Evolutionary conservation across 108 stramenopile genomes (phyloP).

Genomic region (Cylindrotheca closterium): DNA sequence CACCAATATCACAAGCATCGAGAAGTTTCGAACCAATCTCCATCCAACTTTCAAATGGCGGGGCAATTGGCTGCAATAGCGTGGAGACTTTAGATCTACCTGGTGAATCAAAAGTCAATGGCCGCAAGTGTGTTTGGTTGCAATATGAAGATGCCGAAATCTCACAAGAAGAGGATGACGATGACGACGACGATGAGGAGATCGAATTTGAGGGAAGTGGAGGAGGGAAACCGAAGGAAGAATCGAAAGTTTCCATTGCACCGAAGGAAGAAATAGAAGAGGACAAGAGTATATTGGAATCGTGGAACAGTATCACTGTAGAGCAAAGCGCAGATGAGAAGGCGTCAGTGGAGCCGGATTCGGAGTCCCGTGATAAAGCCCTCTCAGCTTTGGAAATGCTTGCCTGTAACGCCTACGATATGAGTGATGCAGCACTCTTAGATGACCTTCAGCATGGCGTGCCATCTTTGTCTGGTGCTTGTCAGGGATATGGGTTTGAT

Average conservation of each 20-base stretch:
- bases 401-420: conserved; percentile 16
- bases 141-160: conserved; percentile 7
- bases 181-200: conserved; percentile 7
- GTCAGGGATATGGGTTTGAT: conserved; percentile 63
- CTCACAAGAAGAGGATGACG: neutral
- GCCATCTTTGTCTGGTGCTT: conserved; percentile 62
- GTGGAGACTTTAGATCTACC: neutral
- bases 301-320: neutral
- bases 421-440: conserved; percentile 67
- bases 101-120: conserved; percentile 3
- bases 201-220: conserved; percentile 3
- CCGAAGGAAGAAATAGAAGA: conserved; percentile 1
- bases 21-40: neutral
- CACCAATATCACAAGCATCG: conserved; percentile 36
- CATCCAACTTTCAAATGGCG: neutral
- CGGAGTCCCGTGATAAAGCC: neutral
- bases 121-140: conserved; percentile 2
- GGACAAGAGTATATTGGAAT: neutral
- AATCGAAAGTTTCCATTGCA: neutral
- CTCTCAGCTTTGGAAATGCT: conserved; percentile 11
- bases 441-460: conserved; percentile 41
- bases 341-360: conserved; percentile 1
- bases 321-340: neutral
- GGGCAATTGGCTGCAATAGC: neutral
- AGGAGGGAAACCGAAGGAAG: neutral